Evolutionary conservation across 306 rosid species (phyloP).

Genomic region (Cucurbita maxima): DNA sequence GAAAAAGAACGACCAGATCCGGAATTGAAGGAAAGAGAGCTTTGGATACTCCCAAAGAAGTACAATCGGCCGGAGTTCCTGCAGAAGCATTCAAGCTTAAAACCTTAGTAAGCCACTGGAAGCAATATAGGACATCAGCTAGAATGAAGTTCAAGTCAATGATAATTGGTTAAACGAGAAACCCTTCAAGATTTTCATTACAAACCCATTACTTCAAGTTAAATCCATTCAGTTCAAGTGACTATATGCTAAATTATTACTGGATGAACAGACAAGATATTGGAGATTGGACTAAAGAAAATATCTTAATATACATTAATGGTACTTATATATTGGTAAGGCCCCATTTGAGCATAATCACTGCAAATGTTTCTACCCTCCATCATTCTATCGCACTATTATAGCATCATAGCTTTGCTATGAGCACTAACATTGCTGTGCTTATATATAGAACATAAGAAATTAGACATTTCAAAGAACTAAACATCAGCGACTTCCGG

Average conservation of each 20-base stretch:
- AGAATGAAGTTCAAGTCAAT: not conserved
- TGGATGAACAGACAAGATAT: not conserved
- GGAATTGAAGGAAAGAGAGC: slow-evolving; percentile 53
- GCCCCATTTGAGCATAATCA: not conserved
- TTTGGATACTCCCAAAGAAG: slow-evolving; percentile 74
- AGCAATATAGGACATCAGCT: not conserved
- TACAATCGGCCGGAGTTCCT: slow-evolving; percentile 92
- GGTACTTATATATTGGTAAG: not conserved
- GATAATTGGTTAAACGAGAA: not conserved
- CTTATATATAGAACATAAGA: not conserved
- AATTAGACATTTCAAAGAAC: not conserved
- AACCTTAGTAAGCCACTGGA: not conserved
- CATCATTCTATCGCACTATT: not conserved
- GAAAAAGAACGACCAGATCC: slow-evolving; percentile 40
- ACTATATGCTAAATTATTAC: not conserved
- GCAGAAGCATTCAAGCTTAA: slow-evolving; percentile 12
- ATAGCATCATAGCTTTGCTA: not conserved
- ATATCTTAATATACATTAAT: not conserved
- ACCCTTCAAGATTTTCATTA: not conserved
- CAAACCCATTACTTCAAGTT: not conserved
- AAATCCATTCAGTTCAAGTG: not conserved
- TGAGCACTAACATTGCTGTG: not conserved
- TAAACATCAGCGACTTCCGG: not conserved
- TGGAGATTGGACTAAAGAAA: not conserved
- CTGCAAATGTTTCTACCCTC: not conserved